Evolutionary conservation across 2,329 filamentous ascomycete species (phyloP).

Genomic region (Fusarium torreyae): DNA sequence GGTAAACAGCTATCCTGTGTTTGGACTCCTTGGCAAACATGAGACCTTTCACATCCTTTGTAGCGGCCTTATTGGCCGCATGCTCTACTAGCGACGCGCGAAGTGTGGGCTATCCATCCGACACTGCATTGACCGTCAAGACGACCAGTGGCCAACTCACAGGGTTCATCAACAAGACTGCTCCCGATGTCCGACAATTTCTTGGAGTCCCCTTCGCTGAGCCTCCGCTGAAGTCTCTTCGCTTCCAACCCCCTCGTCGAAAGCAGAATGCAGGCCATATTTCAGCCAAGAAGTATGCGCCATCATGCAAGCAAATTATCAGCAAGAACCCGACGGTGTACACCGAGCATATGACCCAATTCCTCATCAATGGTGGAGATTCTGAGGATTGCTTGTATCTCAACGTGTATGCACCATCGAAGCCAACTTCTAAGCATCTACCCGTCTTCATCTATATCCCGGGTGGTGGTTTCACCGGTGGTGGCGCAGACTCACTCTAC

Average conservation of each 20-base stretch:
- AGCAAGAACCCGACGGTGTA: constrained; percentile 20
- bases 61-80: not conserved
- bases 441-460: constrained; percentile 25
- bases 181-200: constrained; percentile 17
- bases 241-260: constrained; percentile 22
- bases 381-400: constrained; percentile 28
- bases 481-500: constrained; percentile 16
- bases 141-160: constrained; percentile 17
- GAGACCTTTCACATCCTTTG: not conserved
- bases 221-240: constrained; percentile 18
- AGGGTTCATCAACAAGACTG: constrained; percentile 16
- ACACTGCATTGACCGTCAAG: not conserved
- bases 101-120: not conserved
- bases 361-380: constrained; percentile 15
- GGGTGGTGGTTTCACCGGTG: constrained; percentile 15
- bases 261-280: not conserved
- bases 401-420: constrained; percentile 16
- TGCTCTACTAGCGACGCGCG: not conserved
- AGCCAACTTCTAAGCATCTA: constrained; percentile 1
- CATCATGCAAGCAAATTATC: constrained; percentile 21
- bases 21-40: not conserved
- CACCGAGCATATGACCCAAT: constrained; percentile 18
- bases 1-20: no score
- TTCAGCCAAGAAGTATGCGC: constrained; percentile 13
- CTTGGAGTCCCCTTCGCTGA: constrained; percentile 23